These are phyloP conservation scores for Suhomyces chickasaworum DNA, from an alignment of 1,139 yeast species.

Conservation along the genomic window DNA sequence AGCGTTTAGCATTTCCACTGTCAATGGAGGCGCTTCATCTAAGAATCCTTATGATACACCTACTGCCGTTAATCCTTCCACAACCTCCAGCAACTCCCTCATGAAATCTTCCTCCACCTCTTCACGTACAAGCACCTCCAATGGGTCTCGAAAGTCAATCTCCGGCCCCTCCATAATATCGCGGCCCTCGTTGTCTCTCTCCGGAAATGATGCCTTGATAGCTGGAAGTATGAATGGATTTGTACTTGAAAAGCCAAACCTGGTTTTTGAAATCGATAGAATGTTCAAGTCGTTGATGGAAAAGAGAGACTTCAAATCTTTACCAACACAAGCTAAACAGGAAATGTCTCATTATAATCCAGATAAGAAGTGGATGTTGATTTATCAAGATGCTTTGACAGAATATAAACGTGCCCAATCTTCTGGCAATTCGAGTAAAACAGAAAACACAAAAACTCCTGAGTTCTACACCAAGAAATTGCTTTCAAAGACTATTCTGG, in stretches of 20 bases:
- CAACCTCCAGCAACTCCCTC: conserved; percentile 1
- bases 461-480: conserved; percentile 77
- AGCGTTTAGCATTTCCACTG: conserved; percentile 34
- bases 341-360: conserved; percentile 77
- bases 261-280: conserved; percentile 61
- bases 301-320: conserved; percentile 76
- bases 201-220: conserved; percentile 24
- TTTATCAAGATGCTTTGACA: conserved; percentile 81
- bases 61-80: conserved; percentile 8
- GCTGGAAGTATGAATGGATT: conserved; percentile 24
- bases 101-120: not conserved
- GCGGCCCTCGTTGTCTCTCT: conserved; percentile 31
- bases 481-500: conserved; percentile 67
- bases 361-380: conserved; percentile 89
- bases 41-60: conserved; percentile 37
- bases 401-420: conserved; percentile 66
- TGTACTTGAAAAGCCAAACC: conserved; percentile 55
- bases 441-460: conserved; percentile 56
- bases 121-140: conserved; percentile 2
- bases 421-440: conserved; percentile 25
- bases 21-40: conserved; percentile 6
- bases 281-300: conserved; percentile 74
- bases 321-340: conserved; percentile 75
- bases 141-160: conserved; percentile 8
- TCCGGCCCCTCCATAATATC: conserved; percentile 32